Evolutionary conservation across 306 rosid genomes (phyloP).

Genomic region (Fragaria iinumae): DNA sequence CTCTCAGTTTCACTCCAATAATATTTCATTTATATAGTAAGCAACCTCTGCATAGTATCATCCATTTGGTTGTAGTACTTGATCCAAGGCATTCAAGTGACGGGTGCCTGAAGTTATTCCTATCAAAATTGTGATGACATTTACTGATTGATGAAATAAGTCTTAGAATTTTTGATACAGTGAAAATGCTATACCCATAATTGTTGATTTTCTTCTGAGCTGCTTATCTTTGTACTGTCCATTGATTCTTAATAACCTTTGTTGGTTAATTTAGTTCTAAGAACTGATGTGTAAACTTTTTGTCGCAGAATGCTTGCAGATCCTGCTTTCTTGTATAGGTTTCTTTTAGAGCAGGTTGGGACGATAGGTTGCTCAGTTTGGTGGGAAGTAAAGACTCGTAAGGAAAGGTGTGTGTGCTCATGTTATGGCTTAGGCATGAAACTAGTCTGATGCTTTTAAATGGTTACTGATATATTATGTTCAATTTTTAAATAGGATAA

Average conservation of each 20-base stretch:
- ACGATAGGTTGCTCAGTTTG: slow-evolving; percentile 81
- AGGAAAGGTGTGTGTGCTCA: slow-evolving; percentile 59
- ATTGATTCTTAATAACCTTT: slow-evolving; percentile 17
- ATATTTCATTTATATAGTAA: not conserved
- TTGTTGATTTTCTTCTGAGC: not conserved
- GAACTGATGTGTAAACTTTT: slow-evolving; percentile 20
- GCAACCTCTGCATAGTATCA: not conserved
- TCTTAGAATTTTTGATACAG: not conserved
- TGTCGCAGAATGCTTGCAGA: slow-evolving; percentile 92
- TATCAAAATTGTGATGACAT: not conserved
- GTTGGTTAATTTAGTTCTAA: not conserved
- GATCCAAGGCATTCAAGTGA: not conserved
- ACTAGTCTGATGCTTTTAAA: slow-evolving; percentile 17
- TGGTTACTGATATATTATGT: slow-evolving; percentile 20
- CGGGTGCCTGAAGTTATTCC: not conserved
- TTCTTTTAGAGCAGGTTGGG: slow-evolving; percentile 81
- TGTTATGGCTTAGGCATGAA: slow-evolving; percentile 13
- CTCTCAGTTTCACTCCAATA: not conserved
- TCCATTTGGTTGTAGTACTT: not conserved
- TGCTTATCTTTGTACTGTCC: slow-evolving; percentile 9
- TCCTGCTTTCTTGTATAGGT: slow-evolving; percentile 80
- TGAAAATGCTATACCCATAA: not conserved
- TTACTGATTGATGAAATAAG: not conserved
- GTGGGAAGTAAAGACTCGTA: slow-evolving; percentile 94
- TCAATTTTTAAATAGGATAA: slow-evolving; percentile 57